These are phyloP conservation scores for Citrus inodora DNA, from an alignment of 345 rosid genomes.

Conservation along the genomic window DNA sequence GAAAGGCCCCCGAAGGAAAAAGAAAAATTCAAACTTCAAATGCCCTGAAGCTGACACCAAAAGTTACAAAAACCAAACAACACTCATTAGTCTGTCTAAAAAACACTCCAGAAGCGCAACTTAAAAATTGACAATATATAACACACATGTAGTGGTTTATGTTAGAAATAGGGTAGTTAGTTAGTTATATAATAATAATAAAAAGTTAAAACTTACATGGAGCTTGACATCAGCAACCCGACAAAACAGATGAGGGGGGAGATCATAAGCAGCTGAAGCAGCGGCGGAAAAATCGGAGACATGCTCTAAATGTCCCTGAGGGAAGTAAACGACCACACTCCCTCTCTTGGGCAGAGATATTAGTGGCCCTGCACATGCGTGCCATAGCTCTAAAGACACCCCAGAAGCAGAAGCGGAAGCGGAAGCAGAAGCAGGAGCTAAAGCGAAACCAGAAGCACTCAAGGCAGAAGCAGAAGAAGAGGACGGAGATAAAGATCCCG, in stretches of 20 bases:
- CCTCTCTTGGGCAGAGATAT: slow-evolving; percentile 87
- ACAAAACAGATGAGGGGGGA: slow-evolving; percentile 80
- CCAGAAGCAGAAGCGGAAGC: slow-evolving; percentile 43
- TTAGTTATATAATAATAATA: not conserved
- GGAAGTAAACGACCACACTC: slow-evolving; percentile 77
- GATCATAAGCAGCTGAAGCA: slow-evolving; percentile 52
- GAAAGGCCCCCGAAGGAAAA: not conserved
- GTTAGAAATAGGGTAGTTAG: not conserved
- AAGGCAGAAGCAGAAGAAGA: slow-evolving; percentile 51
- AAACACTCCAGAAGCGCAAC: not conserved
- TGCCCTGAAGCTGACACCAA: not conserved
- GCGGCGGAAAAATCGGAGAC: slow-evolving; percentile 66
- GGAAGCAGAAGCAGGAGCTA: slow-evolving; percentile 25
- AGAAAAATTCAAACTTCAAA: not conserved
- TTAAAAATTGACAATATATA: not conserved
- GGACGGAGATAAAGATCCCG: slow-evolving; percentile 58
- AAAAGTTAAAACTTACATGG: slow-evolving; percentile 45
- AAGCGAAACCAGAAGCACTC: slow-evolving; percentile 28
- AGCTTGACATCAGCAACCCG: slow-evolving; percentile 95
- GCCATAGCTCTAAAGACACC: slow-evolving; percentile 95
- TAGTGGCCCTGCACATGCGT: slow-evolving; percentile 99
- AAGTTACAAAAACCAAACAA: not conserved
- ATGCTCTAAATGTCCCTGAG: slow-evolving; percentile 93
- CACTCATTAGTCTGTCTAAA: not conserved
- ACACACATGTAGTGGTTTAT: no score